Base-by-base conservation (phyloP, 139 green algal species). In the Haematococcus sp. region DNA sequence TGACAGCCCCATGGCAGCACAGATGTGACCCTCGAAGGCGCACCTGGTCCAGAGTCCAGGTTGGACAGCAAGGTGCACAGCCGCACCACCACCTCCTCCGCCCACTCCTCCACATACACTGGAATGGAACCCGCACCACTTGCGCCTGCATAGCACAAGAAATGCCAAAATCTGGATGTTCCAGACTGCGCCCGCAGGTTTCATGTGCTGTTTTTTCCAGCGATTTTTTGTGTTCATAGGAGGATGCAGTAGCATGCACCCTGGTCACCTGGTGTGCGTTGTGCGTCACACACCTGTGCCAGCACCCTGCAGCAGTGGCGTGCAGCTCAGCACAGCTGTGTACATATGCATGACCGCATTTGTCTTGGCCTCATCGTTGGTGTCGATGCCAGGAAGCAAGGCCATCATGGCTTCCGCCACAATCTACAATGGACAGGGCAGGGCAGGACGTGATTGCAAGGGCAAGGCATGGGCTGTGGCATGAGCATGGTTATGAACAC, bases 281-380 rank as follows among this genome's bases (percentile, higher is more conserved):
- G 23, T 43, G 33, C 34, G n/a, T 25, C 75, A 3, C 64, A 74
- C 34, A 86, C n/a, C 19, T 60, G n/a, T 19, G 58, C 58, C 58
- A 65, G 58, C 40, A 11, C 40, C 40, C 40, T 49, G 7, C 7
- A 49, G 40, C 58, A 65, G 3, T 65, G 58, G 58, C 58, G 34
- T 4, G n/a, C 30, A 61, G 23, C 30, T 58, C 17, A 72, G 40
- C 28, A 34, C 27, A 13, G 25, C 30, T 35, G 43, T 59, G 44
- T 72, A 72, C 60, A 97, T 88, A 30, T 89, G 78, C 73, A 98
- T 88, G 23, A 86, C 89, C 9, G 91, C 88, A 1, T 87, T 70
- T 2, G 90, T 97, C 81, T 98, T 98, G 68, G 73, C 76, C 30
- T 90, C 80, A 73, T 98, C 94, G 78, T 98, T 98, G 27, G 94